Conservation (phyloP, 2,329 filamentous ascomycete species). For the Thelonectria rubi region DNA sequence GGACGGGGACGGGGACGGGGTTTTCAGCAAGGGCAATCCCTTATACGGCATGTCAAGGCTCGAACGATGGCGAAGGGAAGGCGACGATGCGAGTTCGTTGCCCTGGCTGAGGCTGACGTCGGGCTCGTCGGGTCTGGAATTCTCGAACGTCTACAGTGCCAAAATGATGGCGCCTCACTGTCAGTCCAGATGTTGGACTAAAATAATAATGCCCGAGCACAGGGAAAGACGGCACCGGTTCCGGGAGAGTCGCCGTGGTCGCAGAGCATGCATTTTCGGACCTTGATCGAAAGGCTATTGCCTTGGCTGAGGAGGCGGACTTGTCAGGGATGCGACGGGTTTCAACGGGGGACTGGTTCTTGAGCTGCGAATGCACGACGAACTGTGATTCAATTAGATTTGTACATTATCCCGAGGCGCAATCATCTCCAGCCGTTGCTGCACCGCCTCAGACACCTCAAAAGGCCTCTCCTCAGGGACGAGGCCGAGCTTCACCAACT, state of each 20-base stretch:
- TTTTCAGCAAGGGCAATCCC: too few species aligned
- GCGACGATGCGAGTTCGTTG: background rate
- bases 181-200: background rate
- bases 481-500: slow-evolving; percentile 50
- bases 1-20: too few species aligned
- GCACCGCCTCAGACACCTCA: slow-evolving; percentile 51
- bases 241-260: too few species aligned
- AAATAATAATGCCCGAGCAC: background rate
- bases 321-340: too few species aligned
- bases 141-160: background rate
- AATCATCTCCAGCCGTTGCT: slow-evolving; percentile 46
- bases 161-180: background rate
- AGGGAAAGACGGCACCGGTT: background rate
- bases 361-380: too few species aligned
- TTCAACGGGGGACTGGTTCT: too few species aligned
- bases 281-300: too few species aligned
- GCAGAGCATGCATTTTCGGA: background rate
- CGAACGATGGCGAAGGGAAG: too few species aligned
- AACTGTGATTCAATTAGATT: too few species aligned
- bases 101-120: background rate
- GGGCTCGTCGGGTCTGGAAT: background rate
- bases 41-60: background rate
- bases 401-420: background rate
- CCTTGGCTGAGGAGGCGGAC: too few species aligned
- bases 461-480: slow-evolving; percentile 57